phyloP scores from a whole-genome alignment of 2,329 filamentous ascomycete species.

The Trichoderma koningiopsis region DNA sequence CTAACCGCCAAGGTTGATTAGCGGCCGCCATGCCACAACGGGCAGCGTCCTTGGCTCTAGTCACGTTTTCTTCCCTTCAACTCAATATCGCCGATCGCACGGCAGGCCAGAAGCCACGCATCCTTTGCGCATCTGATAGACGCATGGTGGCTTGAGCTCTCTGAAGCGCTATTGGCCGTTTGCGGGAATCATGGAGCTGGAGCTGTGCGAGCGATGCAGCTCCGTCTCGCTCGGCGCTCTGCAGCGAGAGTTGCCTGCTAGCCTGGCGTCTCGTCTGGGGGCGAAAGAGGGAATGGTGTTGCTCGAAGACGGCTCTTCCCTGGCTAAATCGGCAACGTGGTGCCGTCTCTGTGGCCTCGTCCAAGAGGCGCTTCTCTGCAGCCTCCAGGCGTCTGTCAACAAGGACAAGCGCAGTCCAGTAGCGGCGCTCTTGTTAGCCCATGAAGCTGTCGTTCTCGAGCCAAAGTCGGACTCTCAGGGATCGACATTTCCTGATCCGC shows the following conservation, averaged over 20 bases:
- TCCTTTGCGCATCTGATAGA: slow-evolving; percentile 4
- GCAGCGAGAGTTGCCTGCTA: slow-evolving; percentile 4
- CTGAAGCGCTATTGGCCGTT: background rate
- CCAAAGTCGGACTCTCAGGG: slow-evolving; percentile 22
- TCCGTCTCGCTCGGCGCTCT: slow-evolving; percentile 12
- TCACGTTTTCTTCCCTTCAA: background rate
- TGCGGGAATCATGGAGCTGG: slow-evolving; percentile 17
- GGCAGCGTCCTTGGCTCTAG: background rate
- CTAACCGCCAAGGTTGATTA: slow-evolving; percentile 14
- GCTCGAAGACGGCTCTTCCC: slow-evolving; percentile 17
- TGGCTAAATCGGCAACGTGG: slow-evolving; percentile 12
- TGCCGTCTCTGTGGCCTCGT: slow-evolving; percentile 22
- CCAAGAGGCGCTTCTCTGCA: background rate
- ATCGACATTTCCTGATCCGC: slow-evolving; percentile 22
- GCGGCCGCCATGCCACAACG: slow-evolving; percentile 22
- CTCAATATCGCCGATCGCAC: slow-evolving; percentile 4
- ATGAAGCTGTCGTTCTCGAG: slow-evolving; percentile 14
- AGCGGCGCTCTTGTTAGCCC: background rate
- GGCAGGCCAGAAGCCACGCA: background rate
- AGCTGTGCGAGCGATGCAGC: slow-evolving; percentile 17
- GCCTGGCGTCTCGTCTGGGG: slow-evolving; percentile 1
- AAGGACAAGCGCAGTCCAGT: background rate
- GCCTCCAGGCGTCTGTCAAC: background rate
- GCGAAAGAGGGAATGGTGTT: slow-evolving; percentile 23
- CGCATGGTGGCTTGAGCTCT: slow-evolving; percentile 17